Evolutionary conservation across 2,329 filamentous ascomycete species (phyloP).

Genomic region (Trichoderma atroviride): DNA sequence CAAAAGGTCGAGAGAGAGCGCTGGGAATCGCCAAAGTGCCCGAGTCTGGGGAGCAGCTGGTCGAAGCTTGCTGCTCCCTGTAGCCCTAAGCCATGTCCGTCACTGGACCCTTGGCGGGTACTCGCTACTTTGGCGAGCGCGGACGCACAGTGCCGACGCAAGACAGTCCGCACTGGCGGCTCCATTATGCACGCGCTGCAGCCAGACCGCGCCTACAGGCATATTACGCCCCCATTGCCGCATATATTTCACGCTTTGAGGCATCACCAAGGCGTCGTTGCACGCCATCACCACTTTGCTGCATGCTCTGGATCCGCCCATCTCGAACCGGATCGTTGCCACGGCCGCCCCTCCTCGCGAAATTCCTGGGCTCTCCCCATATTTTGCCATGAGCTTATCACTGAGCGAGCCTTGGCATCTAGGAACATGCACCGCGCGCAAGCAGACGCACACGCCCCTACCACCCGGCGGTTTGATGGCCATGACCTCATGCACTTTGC

Average conservation of each 20-base stretch:
- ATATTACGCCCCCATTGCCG: slow-evolving; percentile 15
- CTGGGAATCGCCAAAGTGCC: background rate
- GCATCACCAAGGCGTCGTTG: background rate
- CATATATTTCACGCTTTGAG: background rate
- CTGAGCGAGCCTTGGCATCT: slow-evolving; percentile 25
- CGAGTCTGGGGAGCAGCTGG: slow-evolving; percentile 13
- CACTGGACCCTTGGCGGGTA: background rate
- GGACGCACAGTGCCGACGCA: slow-evolving; percentile 6
- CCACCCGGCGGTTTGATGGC: background rate
- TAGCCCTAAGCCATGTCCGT: slow-evolving; percentile 24
- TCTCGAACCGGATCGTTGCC: slow-evolving; percentile 25
- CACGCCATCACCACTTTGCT: background rate
- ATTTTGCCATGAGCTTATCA: slow-evolving; percentile 25
- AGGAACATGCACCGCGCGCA: slow-evolving; percentile 17
- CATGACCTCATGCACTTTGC: background rate
- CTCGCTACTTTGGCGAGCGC: slow-evolving; percentile 2
- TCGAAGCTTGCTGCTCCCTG: slow-evolving; percentile 14
- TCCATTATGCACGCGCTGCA: slow-evolving; percentile 11
- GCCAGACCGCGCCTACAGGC: background rate
- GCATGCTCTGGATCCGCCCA: slow-evolving; percentile 12
- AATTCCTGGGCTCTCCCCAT: slow-evolving; percentile 2
- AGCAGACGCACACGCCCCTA: slow-evolving; percentile 8
- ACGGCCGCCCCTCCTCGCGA: slow-evolving; percentile 10
- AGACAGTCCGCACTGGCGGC: slow-evolving; percentile 3
- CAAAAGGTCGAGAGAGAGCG: background rate